These are phyloP conservation scores for Protea cynaroides DNA, from an alignment of 164 flowering plant species.

Conservation along the genomic window DNA sequence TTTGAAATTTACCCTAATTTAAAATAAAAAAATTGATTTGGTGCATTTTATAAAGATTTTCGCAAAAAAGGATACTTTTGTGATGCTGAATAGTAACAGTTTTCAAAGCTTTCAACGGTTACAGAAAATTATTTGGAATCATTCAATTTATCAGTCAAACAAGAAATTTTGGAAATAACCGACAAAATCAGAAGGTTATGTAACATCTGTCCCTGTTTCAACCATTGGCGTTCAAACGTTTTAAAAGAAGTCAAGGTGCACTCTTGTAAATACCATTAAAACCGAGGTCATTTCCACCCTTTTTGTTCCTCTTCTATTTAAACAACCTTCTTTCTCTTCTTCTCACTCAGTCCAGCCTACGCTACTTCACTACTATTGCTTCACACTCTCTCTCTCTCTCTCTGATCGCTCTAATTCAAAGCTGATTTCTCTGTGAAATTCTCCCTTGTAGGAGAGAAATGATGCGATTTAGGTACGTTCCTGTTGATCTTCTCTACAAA, in stretches of 20 bases:
- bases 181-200: conserved; percentile 41
- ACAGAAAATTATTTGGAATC: conserved; percentile 13
- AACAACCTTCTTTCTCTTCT: conserved; percentile 4
- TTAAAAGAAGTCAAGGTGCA: conserved; percentile 33
- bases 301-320: background rate
- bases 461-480: conserved; percentile 6
- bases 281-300: conserved; percentile 8
- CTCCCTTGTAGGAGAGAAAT: background rate
- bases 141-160: conserved; percentile 28
- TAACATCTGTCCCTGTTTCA: conserved; percentile 41
- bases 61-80: too few species aligned
- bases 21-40: too few species aligned
- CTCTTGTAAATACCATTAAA: conserved; percentile 24
- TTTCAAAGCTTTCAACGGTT: background rate
- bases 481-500: background rate
- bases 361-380: background rate
- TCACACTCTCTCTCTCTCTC: too few species aligned
- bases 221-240: conserved; percentile 34
- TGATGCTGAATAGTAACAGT: too few species aligned
- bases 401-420: conserved; percentile 17
- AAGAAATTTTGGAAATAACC: conserved; percentile 35
- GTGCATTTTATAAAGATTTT: too few species aligned
- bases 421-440: background rate
- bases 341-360: background rate
- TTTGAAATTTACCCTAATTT: too few species aligned